Conservation (phyloP, 306 rosid genomes). For the Betula pendula region DNA sequence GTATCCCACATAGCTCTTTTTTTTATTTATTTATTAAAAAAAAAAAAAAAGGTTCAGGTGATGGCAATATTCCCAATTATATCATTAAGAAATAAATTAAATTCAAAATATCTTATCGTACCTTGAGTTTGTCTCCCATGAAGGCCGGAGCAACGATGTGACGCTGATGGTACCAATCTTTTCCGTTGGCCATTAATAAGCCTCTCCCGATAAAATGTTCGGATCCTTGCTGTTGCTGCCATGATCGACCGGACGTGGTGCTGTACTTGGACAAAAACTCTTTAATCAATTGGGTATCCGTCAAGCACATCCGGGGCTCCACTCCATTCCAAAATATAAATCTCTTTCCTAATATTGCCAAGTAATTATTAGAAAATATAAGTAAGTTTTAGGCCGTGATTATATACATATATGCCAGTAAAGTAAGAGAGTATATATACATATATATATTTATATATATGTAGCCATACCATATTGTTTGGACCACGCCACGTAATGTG, state of each 20-base stretch:
- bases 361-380: neutral
- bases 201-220: constrained; percentile 66
- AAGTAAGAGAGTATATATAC: no score
- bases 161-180: constrained; percentile 69
- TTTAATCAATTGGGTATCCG: constrained; percentile 64
- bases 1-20: constrained; percentile 82
- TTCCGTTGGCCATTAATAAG: constrained; percentile 67
- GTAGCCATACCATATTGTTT: constrained; percentile 73
- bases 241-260: constrained; percentile 54
- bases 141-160: constrained; percentile 73
- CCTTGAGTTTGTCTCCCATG: constrained; percentile 66
- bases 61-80: no score
- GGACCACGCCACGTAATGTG: constrained; percentile 84
- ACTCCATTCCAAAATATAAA: constrained; percentile 65
- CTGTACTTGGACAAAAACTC: constrained; percentile 54
- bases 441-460: no score
- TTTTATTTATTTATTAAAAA: no score
- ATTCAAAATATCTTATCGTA: constrained; percentile 32
- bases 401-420: neutral
- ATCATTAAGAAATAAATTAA: no score
- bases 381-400: neutral
- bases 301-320: constrained; percentile 60
- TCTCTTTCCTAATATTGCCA: constrained; percentile 43
- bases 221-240: constrained; percentile 65
- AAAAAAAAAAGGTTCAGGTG: neutral